phyloP scores from a whole-genome alignment of 2,329 filamentous ascomycete species.

The Penicillium olsonii region DNA sequence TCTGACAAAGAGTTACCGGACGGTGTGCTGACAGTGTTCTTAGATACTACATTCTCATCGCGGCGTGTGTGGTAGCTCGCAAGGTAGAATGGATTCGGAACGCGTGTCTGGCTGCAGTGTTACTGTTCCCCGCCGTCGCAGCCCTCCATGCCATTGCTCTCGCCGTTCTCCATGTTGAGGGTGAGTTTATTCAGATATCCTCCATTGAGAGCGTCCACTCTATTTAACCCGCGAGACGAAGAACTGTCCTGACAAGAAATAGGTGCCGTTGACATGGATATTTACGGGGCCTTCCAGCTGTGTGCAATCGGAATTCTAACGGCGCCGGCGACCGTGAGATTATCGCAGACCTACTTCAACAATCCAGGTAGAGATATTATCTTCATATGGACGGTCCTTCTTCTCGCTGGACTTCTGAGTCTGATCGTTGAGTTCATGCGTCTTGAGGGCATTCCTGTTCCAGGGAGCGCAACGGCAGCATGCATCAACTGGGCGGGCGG shows the following conservation, averaged over 20 bases:
- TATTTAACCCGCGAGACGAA: background rate
- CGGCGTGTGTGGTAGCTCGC: slow-evolving; percentile 63
- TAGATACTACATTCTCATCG: slow-evolving; percentile 66
- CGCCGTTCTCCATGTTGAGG: slow-evolving; percentile 58
- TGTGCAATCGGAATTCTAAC: slow-evolving; percentile 67
- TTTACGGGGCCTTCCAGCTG: slow-evolving; percentile 68
- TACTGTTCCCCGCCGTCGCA: slow-evolving; percentile 64
- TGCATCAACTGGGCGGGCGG: slow-evolving; percentile 40
- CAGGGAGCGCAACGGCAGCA: slow-evolving; percentile 40
- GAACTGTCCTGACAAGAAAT: slow-evolving; percentile 6
- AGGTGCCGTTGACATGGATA: slow-evolving; percentile 68
- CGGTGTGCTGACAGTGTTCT: background rate
- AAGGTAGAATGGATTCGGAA: slow-evolving; percentile 63
- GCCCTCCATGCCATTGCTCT: slow-evolving; percentile 66
- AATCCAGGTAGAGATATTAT: slow-evolving; percentile 66
- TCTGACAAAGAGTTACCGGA: too few relatives aligned
- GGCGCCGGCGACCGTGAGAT: slow-evolving; percentile 62
- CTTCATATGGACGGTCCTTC: slow-evolving; percentile 64
- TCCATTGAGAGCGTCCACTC: background rate
- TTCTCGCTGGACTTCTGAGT: slow-evolving; percentile 59
- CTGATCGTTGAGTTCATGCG: slow-evolving; percentile 67
- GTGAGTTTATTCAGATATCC: slow-evolving; percentile 41
- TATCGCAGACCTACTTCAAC: slow-evolving; percentile 66
- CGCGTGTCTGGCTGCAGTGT: slow-evolving; percentile 63
- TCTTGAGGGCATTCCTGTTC: slow-evolving; percentile 48